Percentiles rank a stretch among this genome's conserved stretches.
Evolutionary conservation across 2,329 filamentous ascomycete species (phyloP).

Genomic region (Biscogniauxia mediterranea): DNA sequence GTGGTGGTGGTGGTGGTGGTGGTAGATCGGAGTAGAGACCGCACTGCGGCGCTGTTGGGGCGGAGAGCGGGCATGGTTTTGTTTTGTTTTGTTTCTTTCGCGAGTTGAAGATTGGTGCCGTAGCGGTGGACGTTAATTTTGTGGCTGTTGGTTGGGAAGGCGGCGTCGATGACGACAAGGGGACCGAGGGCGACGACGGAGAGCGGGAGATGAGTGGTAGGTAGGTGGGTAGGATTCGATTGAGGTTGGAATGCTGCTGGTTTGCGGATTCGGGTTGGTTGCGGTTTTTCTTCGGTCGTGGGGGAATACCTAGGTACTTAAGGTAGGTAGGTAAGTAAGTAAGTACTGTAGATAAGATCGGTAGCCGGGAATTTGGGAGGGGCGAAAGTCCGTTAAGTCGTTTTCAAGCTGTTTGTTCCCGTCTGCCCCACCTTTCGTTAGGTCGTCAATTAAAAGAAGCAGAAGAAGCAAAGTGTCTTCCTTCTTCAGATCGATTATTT

Average conservation of each 20-base stretch:
- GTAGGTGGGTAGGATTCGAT: background rate
- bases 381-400: too few species aligned
- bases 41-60: conserved; percentile 25
- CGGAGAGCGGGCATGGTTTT: conserved; percentile 31
- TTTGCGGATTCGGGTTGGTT: background rate
- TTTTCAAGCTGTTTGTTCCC: too few species aligned
- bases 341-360: background rate
- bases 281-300: background rate
- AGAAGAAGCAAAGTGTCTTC: too few species aligned
- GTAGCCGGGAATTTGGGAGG: background rate
- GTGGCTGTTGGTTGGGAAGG: background rate
- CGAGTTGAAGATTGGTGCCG: background rate
- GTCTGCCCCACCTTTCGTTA: too few species aligned
- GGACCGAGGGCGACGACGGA: background rate
- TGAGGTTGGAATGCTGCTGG: background rate
- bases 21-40: conserved; percentile 16
- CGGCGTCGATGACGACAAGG: too few species aligned
- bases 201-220: conserved; percentile 2
- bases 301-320: conserved; percentile 1
- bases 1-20: conserved; percentile 42
- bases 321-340: background rate
- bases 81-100: background rate
- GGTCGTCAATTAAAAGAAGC: too few species aligned
- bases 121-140: background rate
- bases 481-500: too few species aligned